A percentile compares a stretch with the other conserved stretches of the same genome.
phyloP scores from a whole-genome alignment of 148 eudicot species.

The Camellia lanceoleosa region DNA sequence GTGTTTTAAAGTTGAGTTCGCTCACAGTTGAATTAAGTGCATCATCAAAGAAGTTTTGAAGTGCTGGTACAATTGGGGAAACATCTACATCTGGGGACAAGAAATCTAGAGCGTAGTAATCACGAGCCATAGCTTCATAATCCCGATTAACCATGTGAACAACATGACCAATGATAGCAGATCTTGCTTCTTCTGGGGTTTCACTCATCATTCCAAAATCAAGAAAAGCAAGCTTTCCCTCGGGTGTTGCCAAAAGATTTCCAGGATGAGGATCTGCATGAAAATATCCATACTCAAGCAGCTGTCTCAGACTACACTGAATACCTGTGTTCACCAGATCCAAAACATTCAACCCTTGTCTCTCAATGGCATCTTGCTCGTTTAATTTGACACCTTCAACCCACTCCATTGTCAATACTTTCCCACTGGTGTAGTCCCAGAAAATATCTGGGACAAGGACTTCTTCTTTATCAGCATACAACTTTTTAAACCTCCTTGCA shows the following conservation, averaged over 20 bases:
- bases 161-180: conserved; percentile 97
- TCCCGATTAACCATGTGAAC: conserved; percentile 99
- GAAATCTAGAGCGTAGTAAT: conserved; percentile 88
- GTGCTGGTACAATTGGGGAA: conserved; percentile 93
- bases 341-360: conserved; percentile 88
- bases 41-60: conserved; percentile 87
- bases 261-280: conserved; percentile 99
- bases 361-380: conserved; percentile 86
- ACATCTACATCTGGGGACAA: conserved; percentile 91
- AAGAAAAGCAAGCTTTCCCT: conserved; percentile 96
- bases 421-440: conserved; percentile 94
- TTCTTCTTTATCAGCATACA: conserved; percentile 94
- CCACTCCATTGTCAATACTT: conserved; percentile 99
- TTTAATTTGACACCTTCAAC: conserved; percentile 87
- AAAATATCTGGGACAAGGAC: conserved; percentile 97
- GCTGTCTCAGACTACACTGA: conserved; percentile 95
- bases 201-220: conserved; percentile 99
- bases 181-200: conserved; percentile 96
- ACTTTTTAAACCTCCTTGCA: conserved; percentile 95
- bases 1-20: conserved; percentile 95
- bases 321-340: conserved; percentile 94
- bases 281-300: conserved; percentile 96
- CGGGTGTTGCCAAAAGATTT: conserved; percentile 95
- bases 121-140: conserved; percentile 99
- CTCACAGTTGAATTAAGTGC: conserved; percentile 90